Conservation (phyloP, 768 basidiomycete genomes). For the Piloderma croceum region DNA sequence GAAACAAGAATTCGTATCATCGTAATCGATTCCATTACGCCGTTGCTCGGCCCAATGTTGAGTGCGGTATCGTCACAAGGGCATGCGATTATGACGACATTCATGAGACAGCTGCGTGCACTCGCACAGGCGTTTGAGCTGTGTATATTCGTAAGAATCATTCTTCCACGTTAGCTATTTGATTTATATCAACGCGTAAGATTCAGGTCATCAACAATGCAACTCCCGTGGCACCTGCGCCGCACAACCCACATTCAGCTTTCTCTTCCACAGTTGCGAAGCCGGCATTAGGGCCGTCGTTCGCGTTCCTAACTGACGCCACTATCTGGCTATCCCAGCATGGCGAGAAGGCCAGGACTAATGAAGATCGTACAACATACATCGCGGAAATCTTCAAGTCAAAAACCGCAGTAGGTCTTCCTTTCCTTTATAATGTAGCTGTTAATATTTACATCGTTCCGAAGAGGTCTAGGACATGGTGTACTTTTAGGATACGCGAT, state of each 20-base stretch:
- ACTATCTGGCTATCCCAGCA: slow-evolving; percentile 60
- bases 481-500: slow-evolving; percentile 32
- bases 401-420: slow-evolving; percentile 32
- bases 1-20: slow-evolving; percentile 36
- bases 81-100: slow-evolving; percentile 65
- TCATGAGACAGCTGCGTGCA: slow-evolving; percentile 59
- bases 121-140: slow-evolving; percentile 40
- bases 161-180: too few relatives aligned
- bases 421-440: neutral
- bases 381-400: slow-evolving; percentile 40
- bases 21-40: slow-evolving; percentile 62
- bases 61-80: slow-evolving; percentile 67
- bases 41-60: slow-evolving; percentile 57
- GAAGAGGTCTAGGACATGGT: slow-evolving; percentile 36
- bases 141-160: slow-evolving; percentile 48
- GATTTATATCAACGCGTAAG: too few relatives aligned
- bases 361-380: slow-evolving; percentile 20
- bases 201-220: slow-evolving; percentile 59
- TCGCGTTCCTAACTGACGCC: slow-evolving; percentile 64
- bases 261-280: slow-evolving; percentile 42
- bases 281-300: slow-evolving; percentile 73
- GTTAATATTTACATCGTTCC: neutral
- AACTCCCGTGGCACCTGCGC: slow-evolving; percentile 23
- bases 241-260: slow-evolving; percentile 28
- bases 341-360: slow-evolving; percentile 5